A percentile compares a stretch with the other conserved stretches of the same genome.
phyloP scores from a whole-genome alignment of 225 moss, liverwort and hornwort species.

The Thuidium tamariscinum region DNA sequence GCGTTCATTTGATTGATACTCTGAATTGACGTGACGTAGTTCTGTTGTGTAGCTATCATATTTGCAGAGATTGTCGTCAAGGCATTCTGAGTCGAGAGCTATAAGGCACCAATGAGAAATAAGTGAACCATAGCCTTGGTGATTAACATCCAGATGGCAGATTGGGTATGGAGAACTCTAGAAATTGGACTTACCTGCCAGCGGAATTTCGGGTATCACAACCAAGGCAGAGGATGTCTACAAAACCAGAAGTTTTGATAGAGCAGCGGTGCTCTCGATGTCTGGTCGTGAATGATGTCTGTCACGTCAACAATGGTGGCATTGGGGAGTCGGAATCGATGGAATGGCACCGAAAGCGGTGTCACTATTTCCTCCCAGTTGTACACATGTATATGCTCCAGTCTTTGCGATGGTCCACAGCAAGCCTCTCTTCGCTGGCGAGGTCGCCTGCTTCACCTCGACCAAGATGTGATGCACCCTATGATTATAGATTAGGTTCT shows the following conservation, averaged over 20 bases:
- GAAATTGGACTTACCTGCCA: not conserved
- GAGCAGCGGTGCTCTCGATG: not conserved
- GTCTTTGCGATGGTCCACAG: constrained; percentile 10
- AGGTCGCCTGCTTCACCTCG: constrained; percentile 9
- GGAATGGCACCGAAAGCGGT: not conserved
- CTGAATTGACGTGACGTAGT: not conserved
- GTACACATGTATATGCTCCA: constrained; percentile 14
- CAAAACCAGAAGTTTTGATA: constrained; percentile 28
- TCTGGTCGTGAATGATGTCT: not conserved
- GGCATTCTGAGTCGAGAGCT: not conserved
- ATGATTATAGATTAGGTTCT: not conserved
- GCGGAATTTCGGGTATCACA: not conserved
- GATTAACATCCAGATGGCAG: not conserved
- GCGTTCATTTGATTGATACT: not conserved
- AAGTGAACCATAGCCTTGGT: not conserved
- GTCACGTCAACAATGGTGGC: constrained; percentile 20
- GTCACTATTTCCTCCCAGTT: constrained; percentile 13
- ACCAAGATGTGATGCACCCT: constrained; percentile 16
- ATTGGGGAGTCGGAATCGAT: constrained; percentile 5
- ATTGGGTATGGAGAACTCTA: not conserved
- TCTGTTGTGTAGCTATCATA: not conserved
- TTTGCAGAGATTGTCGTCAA: not conserved
- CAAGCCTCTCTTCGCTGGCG: constrained; percentile 1
- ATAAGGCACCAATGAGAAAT: not conserved
- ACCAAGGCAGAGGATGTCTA: constrained; percentile 20